Evolutionary conservation across 1,139 yeast genomes (phyloP), one percentile per base, ranked within the genome.

Genomic region (Yamadazyma sp.): DNA sequence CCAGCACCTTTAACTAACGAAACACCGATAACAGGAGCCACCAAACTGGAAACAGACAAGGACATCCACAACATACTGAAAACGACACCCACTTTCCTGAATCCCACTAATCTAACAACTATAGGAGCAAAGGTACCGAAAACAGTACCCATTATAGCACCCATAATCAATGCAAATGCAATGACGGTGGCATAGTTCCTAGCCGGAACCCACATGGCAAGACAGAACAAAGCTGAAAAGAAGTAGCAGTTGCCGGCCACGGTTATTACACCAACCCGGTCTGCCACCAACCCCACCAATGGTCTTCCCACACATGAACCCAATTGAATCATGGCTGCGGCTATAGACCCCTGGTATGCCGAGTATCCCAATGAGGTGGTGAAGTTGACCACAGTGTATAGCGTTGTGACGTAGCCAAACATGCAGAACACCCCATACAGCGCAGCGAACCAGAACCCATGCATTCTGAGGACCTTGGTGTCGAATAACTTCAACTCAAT

Each of bases 181-280:
- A 53, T 35, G 2, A 78, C 70, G 3, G 80, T 73, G 2, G 79
- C 80, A 45, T 60, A 73, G 48, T 74, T 76, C 34, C 75, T 57
- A 11, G 79, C 72, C 2, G 83, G 82, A 28, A 80, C 68, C 86
- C 86, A 81, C 76, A 80, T 75, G 2, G 79, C 81, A 28, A 62
- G 57, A 24, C 63, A 69, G 39, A 57, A 60, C 29, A 64, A 57
- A 34, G 77, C 77, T 38, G 66, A 60, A 20, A 62, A 37, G 33
- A 50, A 27, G 43, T 60, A 64, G 17, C 57, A 59, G 1, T 69
- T 65, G 2, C 64, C 47, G 6, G 71, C 45, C 11, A 70, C 57
- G 32, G 77, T 75, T 20, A 70, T 46, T 5, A 78, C 60, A 0
- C 84, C 84, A 29, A 58, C 44, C 16, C 50, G 54, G 51, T 75